These are phyloP conservation scores for Simplicillium aogashimaense DNA, from an alignment of 2,329 filamentous ascomycete species.

Conservation along the genomic window DNA sequence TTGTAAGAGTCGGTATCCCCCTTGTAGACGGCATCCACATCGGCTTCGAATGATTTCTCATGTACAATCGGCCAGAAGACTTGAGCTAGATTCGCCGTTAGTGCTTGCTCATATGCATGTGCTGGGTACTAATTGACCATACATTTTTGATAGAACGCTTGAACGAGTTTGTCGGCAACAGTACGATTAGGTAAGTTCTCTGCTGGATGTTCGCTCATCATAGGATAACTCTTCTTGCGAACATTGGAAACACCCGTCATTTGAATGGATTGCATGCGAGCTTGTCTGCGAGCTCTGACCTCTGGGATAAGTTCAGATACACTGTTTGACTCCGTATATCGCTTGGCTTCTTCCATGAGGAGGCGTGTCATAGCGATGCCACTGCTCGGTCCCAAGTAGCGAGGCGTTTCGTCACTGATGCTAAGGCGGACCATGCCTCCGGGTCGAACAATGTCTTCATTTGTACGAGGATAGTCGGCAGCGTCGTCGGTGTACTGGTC, in stretches of 20 bases:
- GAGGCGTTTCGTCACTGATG: slow-evolving; percentile 74
- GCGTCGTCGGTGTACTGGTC: slow-evolving; percentile 71
- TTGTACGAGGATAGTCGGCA: slow-evolving; percentile 55
- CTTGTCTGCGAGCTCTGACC: slow-evolving; percentile 45
- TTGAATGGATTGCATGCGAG: slow-evolving; percentile 49
- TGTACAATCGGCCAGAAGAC: slow-evolving; percentile 81
- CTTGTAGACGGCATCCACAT: slow-evolving; percentile 72
- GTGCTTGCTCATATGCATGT: neutral
- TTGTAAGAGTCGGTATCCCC: slow-evolving; percentile 70
- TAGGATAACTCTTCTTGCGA: slow-evolving; percentile 80
- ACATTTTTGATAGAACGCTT: slow-evolving; percentile 83
- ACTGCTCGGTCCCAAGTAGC: slow-evolving; percentile 87
- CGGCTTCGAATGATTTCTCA: slow-evolving; percentile 65
- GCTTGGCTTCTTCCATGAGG: slow-evolving; percentile 93
- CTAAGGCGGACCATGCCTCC: slow-evolving; percentile 78
- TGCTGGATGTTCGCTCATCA: slow-evolving; percentile 78
- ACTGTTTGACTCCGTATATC: slow-evolving; percentile 80
- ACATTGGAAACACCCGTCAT: slow-evolving; percentile 37
- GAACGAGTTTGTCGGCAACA: slow-evolving; percentile 68
- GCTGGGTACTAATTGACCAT: slow-evolving; percentile 13
- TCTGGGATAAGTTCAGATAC: slow-evolving; percentile 89
- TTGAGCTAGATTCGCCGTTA: slow-evolving; percentile 50
- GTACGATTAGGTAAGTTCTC: slow-evolving; percentile 62
- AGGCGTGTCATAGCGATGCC: slow-evolving; percentile 91
- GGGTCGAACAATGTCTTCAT: slow-evolving; percentile 78